A percentile compares a stretch with the other conserved stretches of the same genome.
phyloP scores from a whole-genome alignment of 106 monocot species.

The Platanthera zijinensis region DNA sequence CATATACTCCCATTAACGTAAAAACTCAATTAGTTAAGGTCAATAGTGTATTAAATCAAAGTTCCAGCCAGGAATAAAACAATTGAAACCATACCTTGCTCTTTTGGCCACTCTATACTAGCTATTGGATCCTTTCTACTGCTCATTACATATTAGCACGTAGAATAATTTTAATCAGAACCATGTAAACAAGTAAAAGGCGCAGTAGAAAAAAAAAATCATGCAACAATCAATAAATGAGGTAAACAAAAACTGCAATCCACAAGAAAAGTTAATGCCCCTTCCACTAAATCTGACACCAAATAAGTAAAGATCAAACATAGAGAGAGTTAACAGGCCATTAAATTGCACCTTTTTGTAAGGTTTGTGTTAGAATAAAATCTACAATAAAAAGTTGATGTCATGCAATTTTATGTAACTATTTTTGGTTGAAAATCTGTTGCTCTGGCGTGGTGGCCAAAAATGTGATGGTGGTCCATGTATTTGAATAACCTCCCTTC shows the following conservation, averaged over 20 bases:
- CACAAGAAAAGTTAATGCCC: background rate
- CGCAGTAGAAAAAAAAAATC: background rate
- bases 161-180: background rate
- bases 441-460: no score
- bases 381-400: no score
- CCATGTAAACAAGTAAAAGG: background rate
- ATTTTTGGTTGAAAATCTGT: no score
- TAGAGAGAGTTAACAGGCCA: no score
- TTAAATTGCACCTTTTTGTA: no score
- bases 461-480: no score
- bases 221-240: background rate
- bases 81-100: slow-evolving; percentile 9
- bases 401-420: no score
- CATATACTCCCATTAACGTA: background rate
- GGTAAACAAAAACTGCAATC: background rate
- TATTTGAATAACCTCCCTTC: no score
- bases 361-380: no score
- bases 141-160: background rate
- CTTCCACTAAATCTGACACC: background rate
- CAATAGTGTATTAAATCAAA: background rate
- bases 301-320: background rate
- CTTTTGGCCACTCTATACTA: slow-evolving; percentile 2
- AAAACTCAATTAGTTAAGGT: background rate
- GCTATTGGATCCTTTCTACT: slow-evolving; percentile 10
- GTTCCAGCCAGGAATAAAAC: background rate